phyloP scores from a whole-genome alignment of 169 alveolate genomes.

The Plasmodium coatneyi region DNA sequence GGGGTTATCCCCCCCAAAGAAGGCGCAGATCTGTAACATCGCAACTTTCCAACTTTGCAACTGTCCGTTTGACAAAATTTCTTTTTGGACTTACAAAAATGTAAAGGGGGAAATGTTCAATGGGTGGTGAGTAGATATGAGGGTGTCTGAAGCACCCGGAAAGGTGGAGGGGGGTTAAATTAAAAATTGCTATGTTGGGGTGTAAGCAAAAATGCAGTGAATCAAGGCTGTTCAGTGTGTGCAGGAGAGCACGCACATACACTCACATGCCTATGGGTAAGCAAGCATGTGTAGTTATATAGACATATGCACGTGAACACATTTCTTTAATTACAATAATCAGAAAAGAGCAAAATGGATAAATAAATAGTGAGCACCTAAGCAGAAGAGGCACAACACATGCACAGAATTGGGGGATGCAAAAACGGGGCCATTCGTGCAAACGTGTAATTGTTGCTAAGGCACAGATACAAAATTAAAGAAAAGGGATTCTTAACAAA shows the following conservation, averaged over 20 bases:
- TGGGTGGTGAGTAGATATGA: not conserved
- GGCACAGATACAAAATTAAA: not conserved
- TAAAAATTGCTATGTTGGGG: not conserved
- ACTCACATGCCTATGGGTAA: not conserved
- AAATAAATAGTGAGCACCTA: not conserved
- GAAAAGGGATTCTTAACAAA: not conserved
- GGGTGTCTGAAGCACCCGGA: not conserved
- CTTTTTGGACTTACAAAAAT: slow-evolving; percentile 2
- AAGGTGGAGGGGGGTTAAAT: not conserved
- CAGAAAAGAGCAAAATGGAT: not conserved
- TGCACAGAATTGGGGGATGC: not conserved
- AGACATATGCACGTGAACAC: not conserved
- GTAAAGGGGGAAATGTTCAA: not conserved
- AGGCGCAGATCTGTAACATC: not conserved
- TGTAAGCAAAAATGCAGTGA: not conserved
- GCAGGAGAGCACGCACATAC: not conserved
- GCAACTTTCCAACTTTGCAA: not conserved
- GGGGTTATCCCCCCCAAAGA: not conserved
- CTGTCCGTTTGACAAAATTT: not conserved
- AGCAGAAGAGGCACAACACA: not conserved
- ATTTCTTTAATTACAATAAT: slow-evolving; percentile 15
- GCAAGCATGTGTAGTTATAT: not conserved
- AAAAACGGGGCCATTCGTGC: not conserved
- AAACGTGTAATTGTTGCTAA: not conserved
- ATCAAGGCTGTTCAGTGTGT: not conserved